phyloP scores from a whole-genome alignment of 805 yeast species.

The Wickerhamomyces tratensis region DNA sequence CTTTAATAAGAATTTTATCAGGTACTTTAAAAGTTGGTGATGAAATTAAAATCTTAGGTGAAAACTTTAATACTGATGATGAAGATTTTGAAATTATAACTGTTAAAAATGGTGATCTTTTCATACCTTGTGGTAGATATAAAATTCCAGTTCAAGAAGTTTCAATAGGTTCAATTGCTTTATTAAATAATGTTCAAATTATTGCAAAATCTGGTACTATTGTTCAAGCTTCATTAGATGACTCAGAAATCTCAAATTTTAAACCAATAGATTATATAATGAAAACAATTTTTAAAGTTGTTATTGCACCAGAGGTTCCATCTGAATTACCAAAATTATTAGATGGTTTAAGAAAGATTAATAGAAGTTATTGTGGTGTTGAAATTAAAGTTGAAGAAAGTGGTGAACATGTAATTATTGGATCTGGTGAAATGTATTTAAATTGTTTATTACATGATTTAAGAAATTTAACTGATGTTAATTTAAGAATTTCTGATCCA shows the following conservation, averaged over 20 bases:
- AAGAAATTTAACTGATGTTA: constrained; percentile 47
- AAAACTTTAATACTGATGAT: constrained; percentile 35
- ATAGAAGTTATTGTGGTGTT: constrained; percentile 56
- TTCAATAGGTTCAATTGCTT: constrained; percentile 56
- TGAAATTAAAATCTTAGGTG: constrained; percentile 47
- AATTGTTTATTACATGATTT: constrained; percentile 79
- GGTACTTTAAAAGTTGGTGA: constrained; percentile 47
- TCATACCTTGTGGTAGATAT: constrained; percentile 64
- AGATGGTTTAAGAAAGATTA: constrained; percentile 56
- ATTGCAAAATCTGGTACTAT: constrained; percentile 58
- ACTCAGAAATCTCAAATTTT: constrained; percentile 19
- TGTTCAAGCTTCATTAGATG: constrained; percentile 11
- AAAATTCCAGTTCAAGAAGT: constrained; percentile 42
- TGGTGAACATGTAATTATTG: constrained; percentile 75
- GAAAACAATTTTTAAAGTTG: constrained; percentile 64
- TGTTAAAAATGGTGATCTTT: constrained; percentile 18
- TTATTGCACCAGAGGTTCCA: constrained; percentile 75
- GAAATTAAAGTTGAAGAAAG: constrained; percentile 74
- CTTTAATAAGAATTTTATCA: constrained; percentile 50
- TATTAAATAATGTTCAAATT: constrained; percentile 56
- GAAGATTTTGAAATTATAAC: constrained; percentile 37
- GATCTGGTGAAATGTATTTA: constrained; percentile 80
- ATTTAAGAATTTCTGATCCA: constrained; percentile 80
- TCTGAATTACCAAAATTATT: constrained; percentile 66
- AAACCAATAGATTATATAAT: constrained; percentile 33